Evolutionary conservation across 495 filamentous ascomycete genomes (phyloP).

Genomic region (Trichoderma parareesei): DNA sequence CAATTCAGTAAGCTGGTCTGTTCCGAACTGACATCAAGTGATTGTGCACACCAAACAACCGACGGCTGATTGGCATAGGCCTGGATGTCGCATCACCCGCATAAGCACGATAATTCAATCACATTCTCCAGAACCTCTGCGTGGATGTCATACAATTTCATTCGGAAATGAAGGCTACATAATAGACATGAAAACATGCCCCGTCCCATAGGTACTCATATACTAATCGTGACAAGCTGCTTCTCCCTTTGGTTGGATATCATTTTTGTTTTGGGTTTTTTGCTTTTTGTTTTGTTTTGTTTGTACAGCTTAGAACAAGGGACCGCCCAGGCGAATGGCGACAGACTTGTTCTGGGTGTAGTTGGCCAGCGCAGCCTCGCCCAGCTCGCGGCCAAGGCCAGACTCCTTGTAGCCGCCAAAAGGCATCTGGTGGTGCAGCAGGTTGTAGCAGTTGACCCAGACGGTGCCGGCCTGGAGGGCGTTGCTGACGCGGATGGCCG

Average conservation of each 20-base stretch:
- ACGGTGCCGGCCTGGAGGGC: slow-evolving; percentile 45
- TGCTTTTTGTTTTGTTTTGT: slow-evolving; percentile 6
- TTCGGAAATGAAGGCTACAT: neutral
- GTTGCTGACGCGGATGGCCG: slow-evolving; percentile 41
- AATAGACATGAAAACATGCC: neutral
- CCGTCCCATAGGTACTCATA: neutral
- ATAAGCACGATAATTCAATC: too few relatives aligned
- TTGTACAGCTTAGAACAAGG: slow-evolving; percentile 26
- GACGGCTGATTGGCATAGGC: neutral
- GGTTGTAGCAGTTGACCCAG: slow-evolving; percentile 40
- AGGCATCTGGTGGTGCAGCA: slow-evolving; percentile 32
- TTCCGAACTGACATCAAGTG: neutral
- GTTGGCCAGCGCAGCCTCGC: neutral
- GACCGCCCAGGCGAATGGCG: slow-evolving; percentile 40
- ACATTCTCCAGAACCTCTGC: too few relatives aligned
- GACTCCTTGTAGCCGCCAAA: slow-evolving; percentile 12
- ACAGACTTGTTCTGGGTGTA: slow-evolving; percentile 11
- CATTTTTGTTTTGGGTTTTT: neutral
- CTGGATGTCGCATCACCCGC: neutral
- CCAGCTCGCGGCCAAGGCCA: slow-evolving; percentile 12
- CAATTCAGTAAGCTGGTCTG: too few relatives aligned
- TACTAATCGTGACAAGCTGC: too few relatives aligned
- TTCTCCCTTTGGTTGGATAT: neutral
- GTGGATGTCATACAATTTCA: slow-evolving; percentile 1
- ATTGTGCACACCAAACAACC: neutral